Conservation (phyloP, 306 rosid genomes). For the Geum urbanum region DNA sequence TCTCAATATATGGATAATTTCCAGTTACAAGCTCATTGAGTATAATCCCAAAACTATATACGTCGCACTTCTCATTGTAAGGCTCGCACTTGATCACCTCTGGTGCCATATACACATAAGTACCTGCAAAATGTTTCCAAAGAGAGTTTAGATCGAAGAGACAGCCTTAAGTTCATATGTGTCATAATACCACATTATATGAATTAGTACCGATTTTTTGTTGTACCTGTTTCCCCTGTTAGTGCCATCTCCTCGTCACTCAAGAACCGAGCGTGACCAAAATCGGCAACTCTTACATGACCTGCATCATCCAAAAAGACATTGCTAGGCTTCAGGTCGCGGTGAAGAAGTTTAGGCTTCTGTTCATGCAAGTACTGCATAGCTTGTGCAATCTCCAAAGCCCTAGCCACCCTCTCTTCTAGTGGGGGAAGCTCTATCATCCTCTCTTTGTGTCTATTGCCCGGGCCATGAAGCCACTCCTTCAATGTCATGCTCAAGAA, state of each 20-base stretch:
- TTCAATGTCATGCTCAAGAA: constrained; percentile 40
- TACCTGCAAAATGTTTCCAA: constrained; percentile 34
- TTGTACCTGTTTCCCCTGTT: constrained; percentile 38
- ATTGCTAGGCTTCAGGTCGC: constrained; percentile 68
- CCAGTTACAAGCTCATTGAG: constrained; percentile 59
- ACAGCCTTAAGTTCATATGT: neutral
- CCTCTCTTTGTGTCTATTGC: constrained; percentile 40
- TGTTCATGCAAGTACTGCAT: constrained; percentile 86
- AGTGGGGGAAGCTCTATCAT: constrained; percentile 44
- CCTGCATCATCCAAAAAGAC: constrained; percentile 54
- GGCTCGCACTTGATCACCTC: constrained; percentile 68
- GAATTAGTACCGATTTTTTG: neutral
- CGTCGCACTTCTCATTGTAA: constrained; percentile 69
- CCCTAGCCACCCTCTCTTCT: constrained; percentile 43
- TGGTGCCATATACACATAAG: constrained; percentile 74
- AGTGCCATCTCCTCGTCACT: constrained; percentile 50
- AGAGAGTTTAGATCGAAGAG: neutral
- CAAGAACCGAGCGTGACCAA: constrained; percentile 80
- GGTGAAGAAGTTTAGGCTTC: constrained; percentile 64
- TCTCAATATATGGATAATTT: constrained; percentile 60
- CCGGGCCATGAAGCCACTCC: constrained; percentile 77
- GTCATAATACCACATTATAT: neutral
- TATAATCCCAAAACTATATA: constrained; percentile 64
- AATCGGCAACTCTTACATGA: constrained; percentile 68
- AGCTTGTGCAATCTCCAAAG: constrained; percentile 63